Conservation (phyloP, 768 basidiomycete genomes). For the Boletus reticuloceps region DNA sequence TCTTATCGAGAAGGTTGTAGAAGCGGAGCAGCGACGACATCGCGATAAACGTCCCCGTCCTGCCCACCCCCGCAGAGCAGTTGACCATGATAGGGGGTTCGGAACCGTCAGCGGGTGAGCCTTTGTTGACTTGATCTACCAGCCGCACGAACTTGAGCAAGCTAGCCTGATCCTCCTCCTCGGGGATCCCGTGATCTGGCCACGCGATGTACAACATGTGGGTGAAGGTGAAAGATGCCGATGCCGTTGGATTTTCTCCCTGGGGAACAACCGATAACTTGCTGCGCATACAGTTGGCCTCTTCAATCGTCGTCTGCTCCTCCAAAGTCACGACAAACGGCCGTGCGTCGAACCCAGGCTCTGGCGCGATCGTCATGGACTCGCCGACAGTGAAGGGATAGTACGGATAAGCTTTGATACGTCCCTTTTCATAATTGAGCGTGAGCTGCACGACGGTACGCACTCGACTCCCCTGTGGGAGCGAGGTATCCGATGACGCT, state of each 20-base stretch:
- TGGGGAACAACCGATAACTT: constrained; percentile 53
- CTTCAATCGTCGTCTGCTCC: constrained; percentile 42
- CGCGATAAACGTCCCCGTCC: constrained; percentile 85
- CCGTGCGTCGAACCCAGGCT: constrained; percentile 37
- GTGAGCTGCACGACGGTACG: constrained; percentile 85
- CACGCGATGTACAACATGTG: constrained; percentile 75
- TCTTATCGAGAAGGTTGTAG: constrained; percentile 42
- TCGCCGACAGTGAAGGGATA: constrained; percentile 64
- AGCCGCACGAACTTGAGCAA: constrained; percentile 61
- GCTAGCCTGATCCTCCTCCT: constrained; percentile 53
- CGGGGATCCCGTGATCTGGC: constrained; percentile 86
- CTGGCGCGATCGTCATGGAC: constrained; percentile 45
- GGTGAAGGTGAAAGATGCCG: constrained; percentile 51
- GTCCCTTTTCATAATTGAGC: constrained; percentile 62
- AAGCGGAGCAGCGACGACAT: constrained; percentile 74
- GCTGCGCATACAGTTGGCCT: constrained; percentile 61
- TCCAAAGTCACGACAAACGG: constrained; percentile 60
- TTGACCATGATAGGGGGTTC: constrained; percentile 80
- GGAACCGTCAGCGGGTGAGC: constrained; percentile 39
- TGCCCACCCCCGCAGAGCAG: constrained; percentile 86
- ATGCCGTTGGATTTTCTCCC: constrained; percentile 23
- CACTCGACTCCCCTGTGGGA: constrained; percentile 43
- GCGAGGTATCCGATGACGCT: constrained; percentile 28
- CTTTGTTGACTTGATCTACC: constrained; percentile 62
- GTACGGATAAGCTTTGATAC: constrained; percentile 74